phyloP scores from a whole-genome alignment of 2,329 filamentous ascomycete genomes.

The Penicillium sp. region DNA sequence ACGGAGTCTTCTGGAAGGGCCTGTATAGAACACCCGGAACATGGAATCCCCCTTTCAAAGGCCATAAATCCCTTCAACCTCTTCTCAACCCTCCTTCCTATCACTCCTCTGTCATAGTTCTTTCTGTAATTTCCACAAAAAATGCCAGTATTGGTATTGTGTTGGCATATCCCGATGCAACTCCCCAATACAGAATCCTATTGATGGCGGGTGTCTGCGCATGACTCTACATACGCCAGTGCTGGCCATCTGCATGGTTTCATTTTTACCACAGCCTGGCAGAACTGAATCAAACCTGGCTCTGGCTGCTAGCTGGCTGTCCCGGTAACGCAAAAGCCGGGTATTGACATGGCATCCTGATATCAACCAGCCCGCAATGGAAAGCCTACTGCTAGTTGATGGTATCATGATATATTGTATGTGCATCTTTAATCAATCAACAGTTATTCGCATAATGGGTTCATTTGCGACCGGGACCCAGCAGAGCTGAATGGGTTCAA shows the following conservation, averaged over 20 bases:
- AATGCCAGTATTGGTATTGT: not conserved
- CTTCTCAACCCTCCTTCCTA: not conserved
- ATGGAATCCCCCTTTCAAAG: not conserved
- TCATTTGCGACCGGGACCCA: not conserved
- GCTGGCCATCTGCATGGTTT: too few species aligned
- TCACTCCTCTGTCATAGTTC: too few species aligned
- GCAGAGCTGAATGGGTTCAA: not conserved
- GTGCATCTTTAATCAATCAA: not conserved
- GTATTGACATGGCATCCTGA: not conserved
- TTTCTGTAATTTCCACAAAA: not conserved
- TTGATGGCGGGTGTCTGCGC: not conserved
- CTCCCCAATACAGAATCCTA: not conserved
- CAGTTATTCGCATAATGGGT: not conserved
- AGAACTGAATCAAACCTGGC: not conserved
- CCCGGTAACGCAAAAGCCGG: not conserved
- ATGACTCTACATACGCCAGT: not conserved
- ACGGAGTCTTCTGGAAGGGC: not conserved
- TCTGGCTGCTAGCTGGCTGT: too few species aligned
- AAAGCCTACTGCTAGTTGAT: not conserved
- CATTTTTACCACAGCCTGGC: not conserved
- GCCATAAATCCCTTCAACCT: not conserved
- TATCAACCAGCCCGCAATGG: not conserved
- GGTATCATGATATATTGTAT: not conserved
- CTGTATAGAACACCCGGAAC: not conserved
- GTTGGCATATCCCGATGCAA: not conserved